phyloP scores from a whole-genome alignment of 306 rosid species.

The Fragaria ananassa region DNA sequence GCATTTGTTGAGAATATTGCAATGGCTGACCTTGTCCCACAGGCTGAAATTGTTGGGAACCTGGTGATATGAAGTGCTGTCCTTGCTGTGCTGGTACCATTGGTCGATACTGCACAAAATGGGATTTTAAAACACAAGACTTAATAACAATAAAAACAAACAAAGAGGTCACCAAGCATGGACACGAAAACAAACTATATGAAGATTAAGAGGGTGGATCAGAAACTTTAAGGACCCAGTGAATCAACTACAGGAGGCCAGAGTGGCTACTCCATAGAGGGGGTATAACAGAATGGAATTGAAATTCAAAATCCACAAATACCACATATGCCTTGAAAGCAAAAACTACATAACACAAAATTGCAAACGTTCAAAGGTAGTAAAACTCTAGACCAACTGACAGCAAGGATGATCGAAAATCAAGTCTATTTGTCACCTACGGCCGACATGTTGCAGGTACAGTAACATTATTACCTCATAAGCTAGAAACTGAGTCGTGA shows the following conservation, averaged over 20 bases:
- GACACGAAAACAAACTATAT: conserved; percentile 20
- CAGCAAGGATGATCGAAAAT: not conserved
- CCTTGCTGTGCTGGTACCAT: conserved; percentile 73
- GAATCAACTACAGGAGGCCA: conserved; percentile 18
- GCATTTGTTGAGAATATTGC: conserved; percentile 85
- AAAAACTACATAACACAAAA: not conserved
- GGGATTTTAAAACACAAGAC: conserved; percentile 15
- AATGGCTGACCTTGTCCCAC: conserved; percentile 73
- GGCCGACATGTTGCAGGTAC: not conserved
- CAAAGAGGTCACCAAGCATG: conserved; percentile 5
- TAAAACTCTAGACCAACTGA: not conserved
- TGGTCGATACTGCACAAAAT: conserved; percentile 65
- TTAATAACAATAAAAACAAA: conserved; percentile 16
- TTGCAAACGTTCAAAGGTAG: not conserved
- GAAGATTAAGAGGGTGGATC: conserved; percentile 27
- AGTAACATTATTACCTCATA: not conserved
- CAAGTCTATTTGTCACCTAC: not conserved
- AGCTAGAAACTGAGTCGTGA: not conserved
- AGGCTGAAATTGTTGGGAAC: conserved; percentile 69
- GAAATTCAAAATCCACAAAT: not conserved
- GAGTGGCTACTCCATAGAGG: conserved; percentile 25
- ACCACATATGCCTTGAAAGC: not conserved
- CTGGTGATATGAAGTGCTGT: conserved; percentile 55
- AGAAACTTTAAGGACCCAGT: conserved; percentile 41
- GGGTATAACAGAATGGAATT: not conserved